Conservation (phyloP, 2,329 filamentous ascomycete genomes). For the Simplicillium aogashimaense region DNA sequence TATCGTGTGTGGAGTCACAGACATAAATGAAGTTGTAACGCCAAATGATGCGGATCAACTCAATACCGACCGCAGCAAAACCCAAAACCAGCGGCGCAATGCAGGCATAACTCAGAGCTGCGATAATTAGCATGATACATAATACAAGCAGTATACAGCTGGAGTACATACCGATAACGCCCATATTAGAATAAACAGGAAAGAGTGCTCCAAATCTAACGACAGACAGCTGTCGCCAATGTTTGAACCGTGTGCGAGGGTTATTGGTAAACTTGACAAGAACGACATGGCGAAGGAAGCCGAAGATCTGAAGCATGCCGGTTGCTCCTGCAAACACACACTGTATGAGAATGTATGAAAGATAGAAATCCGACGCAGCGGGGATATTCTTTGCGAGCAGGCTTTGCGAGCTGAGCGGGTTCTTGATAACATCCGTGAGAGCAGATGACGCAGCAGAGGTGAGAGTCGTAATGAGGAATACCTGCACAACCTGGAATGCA, state of each 20-base stretch:
- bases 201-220: conserved; percentile 79
- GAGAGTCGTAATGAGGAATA: conserved; percentile 80
- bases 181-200: conserved; percentile 72
- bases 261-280: conserved; percentile 67
- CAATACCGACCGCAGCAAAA: conserved; percentile 71
- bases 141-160: conserved; percentile 1
- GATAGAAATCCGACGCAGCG: conserved; percentile 84
- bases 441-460: conserved; percentile 68
- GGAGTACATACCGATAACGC: conserved; percentile 57
- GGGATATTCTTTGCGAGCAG: conserved; percentile 67
- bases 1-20: conserved; percentile 72
- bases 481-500: conserved; percentile 81
- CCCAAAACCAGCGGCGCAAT: conserved; percentile 79
- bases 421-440: conserved; percentile 47
- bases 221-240: conserved; percentile 64
- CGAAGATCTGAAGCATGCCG: conserved; percentile 60
- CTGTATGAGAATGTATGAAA: conserved; percentile 88
- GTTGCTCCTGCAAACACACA: conserved; percentile 71
- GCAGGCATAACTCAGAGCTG: conserved; percentile 74
- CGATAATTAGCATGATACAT: background rate
- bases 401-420: conserved; percentile 51
- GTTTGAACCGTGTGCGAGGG: conserved; percentile 68
- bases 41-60: conserved; percentile 77
- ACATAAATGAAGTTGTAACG: conserved; percentile 88
- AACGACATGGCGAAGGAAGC: conserved; percentile 46